These are phyloP conservation scores for Metarhizium brunneum DNA, from an alignment of 2,329 filamentous ascomycete species.

Conservation along the genomic window DNA sequence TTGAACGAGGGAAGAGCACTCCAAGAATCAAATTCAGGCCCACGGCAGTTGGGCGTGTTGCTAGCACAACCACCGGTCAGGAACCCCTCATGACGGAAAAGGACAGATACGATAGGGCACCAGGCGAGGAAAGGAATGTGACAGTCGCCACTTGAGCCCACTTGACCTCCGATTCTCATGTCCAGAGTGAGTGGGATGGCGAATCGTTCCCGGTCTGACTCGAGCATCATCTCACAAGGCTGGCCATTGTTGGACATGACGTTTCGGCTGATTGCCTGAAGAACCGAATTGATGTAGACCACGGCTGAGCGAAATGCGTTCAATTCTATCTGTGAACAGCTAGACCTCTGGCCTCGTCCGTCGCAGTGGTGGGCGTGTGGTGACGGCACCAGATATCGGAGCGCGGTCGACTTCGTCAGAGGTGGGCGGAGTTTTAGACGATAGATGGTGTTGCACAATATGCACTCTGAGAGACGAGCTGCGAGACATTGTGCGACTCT, in stretches of 20 bases:
- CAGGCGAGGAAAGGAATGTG: not conserved
- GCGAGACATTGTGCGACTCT: not conserved
- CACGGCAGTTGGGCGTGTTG: not conserved
- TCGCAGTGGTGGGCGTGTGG: not conserved
- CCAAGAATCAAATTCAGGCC: not conserved
- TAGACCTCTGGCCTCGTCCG: not conserved
- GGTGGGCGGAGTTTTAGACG: not conserved
- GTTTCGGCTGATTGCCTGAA: not conserved
- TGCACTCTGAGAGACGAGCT: not conserved
- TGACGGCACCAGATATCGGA: not conserved
- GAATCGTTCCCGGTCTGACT: conserved; percentile 1
- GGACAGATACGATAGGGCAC: not conserved
- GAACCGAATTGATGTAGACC: not conserved
- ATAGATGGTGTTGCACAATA: not conserved
- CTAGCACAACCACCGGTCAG: not conserved
- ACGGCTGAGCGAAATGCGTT: too few relatives aligned
- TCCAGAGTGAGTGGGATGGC: not conserved
- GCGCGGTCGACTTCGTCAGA: not conserved
- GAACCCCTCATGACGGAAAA: not conserved
- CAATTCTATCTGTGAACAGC: too few relatives aligned
- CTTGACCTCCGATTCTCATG: not conserved
- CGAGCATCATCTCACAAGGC: not conserved
- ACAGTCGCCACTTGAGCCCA: conserved; percentile 1
- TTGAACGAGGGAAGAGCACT: not conserved
- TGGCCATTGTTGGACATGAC: not conserved